Evolutionary conservation across 768 basidiomycete genomes (phyloP).

Genomic region (Tulasnella sp.): DNA sequence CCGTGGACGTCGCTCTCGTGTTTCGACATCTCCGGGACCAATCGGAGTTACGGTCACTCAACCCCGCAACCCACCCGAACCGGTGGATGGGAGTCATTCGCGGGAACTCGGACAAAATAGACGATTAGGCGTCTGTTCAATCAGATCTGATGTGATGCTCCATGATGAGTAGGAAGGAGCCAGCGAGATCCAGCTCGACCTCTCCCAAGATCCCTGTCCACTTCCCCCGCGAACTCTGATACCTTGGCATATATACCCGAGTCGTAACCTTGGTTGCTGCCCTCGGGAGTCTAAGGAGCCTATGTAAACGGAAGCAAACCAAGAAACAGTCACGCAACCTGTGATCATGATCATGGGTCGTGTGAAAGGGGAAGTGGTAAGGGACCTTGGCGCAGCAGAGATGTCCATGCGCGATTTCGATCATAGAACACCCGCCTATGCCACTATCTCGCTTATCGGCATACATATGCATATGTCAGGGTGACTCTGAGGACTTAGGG

Average conservation of each 20-base stretch:
- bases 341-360: background rate
- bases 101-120: background rate
- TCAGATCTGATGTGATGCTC: slow-evolving; percentile 11
- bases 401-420: background rate
- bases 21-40: too few relatives aligned
- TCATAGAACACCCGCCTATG: background rate
- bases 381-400: background rate
- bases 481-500: slow-evolving; percentile 8
- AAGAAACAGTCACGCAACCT: background rate
- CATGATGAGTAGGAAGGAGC: slow-evolving; percentile 3
- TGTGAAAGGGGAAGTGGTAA: background rate
- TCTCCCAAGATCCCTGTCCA: slow-evolving; percentile 5
- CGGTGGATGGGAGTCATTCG: slow-evolving; percentile 7
- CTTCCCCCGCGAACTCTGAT: background rate
- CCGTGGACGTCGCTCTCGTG: too few relatives aligned
- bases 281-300: background rate
- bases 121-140: background rate
- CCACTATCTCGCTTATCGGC: slow-evolving; percentile 6
- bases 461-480: background rate
- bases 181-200: background rate
- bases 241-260: background rate
- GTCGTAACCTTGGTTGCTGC: background rate
- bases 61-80: background rate
- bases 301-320: background rate
- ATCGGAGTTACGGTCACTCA: too few relatives aligned